phyloP scores from a whole-genome alignment of 495 filamentous ascomycete species.

The Aeminium ludgeri region DNA sequence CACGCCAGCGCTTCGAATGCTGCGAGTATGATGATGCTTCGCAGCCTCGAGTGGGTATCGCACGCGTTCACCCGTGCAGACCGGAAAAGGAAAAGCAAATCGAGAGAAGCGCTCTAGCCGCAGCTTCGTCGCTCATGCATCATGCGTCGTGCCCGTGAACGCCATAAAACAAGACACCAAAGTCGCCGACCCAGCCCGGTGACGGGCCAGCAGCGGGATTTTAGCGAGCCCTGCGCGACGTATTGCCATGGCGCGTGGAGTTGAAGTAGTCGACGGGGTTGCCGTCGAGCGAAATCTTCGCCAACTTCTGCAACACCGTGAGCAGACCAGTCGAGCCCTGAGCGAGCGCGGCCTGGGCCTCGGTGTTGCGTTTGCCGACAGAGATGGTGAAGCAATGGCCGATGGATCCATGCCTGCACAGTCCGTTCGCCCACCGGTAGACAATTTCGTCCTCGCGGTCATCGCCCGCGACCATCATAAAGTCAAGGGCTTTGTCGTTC shows the following conservation, averaged over 20 bases:
- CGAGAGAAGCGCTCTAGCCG: too few relatives aligned
- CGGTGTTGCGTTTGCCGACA: slow-evolving; percentile 68
- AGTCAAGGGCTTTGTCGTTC: slow-evolving; percentile 27
- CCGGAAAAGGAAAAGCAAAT: too few relatives aligned
- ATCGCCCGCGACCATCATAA: slow-evolving; percentile 73
- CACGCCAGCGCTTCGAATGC: too few relatives aligned
- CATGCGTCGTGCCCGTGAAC: too few relatives aligned
- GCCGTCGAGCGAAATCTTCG: slow-evolving; percentile 7
- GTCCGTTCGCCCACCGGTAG: slow-evolving; percentile 78
- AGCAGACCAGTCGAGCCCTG: slow-evolving; percentile 70
- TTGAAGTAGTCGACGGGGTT: slow-evolving; percentile 12
- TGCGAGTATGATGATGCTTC: too few relatives aligned
- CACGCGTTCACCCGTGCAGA: too few relatives aligned
- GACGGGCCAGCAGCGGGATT: too few relatives aligned
- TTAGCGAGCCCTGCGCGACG: too few relatives aligned
- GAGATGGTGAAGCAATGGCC: slow-evolving; percentile 64
- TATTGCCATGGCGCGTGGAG: not conserved
- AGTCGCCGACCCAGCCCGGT: too few relatives aligned
- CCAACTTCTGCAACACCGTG: slow-evolving; percentile 31
- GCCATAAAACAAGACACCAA: too few relatives aligned
- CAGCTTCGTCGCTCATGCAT: too few relatives aligned
- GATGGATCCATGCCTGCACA: slow-evolving; percentile 34
- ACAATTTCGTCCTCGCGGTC: slow-evolving; percentile 83
- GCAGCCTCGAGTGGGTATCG: too few relatives aligned
- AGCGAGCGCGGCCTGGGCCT: slow-evolving; percentile 68